A percentile compares a stretch with the other conserved stretches of the same genome.
Conservation (phyloP, 495 filamentous ascomycete species). For the Talaromyces stipitatus region DNA sequence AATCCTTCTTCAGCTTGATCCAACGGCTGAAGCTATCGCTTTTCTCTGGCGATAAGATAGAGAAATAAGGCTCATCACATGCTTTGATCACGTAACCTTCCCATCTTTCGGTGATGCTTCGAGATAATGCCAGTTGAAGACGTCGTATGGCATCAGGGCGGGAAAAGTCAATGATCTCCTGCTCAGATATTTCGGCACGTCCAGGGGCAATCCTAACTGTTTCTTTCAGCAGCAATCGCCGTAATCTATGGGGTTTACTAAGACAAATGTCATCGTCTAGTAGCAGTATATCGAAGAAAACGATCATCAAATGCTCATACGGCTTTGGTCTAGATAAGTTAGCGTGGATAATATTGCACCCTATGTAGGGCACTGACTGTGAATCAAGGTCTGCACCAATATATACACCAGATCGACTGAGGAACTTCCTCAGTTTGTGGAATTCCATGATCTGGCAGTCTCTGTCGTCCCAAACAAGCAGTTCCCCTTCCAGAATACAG, state of each 20-base stretch:
- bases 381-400: slow-evolving; percentile 65
- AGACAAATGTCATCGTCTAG: slow-evolving; percentile 63
- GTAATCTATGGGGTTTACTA: slow-evolving; percentile 47
- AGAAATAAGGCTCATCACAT: slow-evolving; percentile 68
- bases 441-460: slow-evolving; percentile 57
- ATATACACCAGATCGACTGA: slow-evolving; percentile 63
- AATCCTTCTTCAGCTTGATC: slow-evolving; percentile 89
- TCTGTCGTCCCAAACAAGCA: slow-evolving; percentile 67
- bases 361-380: slow-evolving; percentile 35
- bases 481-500: slow-evolving; percentile 77
- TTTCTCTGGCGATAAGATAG: slow-evolving; percentile 30
- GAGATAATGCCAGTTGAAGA: slow-evolving; percentile 56
- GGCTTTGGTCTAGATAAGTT: slow-evolving; percentile 44
- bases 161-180: slow-evolving; percentile 56
- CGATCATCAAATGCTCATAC: slow-evolving; percentile 74
- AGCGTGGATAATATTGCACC: neutral
- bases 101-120: slow-evolving; percentile 53
- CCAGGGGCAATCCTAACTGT: slow-evolving; percentile 51
- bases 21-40: slow-evolving; percentile 39
- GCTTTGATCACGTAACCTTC: slow-evolving; percentile 79
- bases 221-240: slow-evolving; percentile 51
- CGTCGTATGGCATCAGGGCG: slow-evolving; percentile 26
- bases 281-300: slow-evolving; percentile 73
- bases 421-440: slow-evolving; percentile 72
- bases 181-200: slow-evolving; percentile 51